These are phyloP conservation scores for Boletus albobrunnescens DNA, from an alignment of 1,284 basidiomycete species.

Conservation along the genomic window DNA sequence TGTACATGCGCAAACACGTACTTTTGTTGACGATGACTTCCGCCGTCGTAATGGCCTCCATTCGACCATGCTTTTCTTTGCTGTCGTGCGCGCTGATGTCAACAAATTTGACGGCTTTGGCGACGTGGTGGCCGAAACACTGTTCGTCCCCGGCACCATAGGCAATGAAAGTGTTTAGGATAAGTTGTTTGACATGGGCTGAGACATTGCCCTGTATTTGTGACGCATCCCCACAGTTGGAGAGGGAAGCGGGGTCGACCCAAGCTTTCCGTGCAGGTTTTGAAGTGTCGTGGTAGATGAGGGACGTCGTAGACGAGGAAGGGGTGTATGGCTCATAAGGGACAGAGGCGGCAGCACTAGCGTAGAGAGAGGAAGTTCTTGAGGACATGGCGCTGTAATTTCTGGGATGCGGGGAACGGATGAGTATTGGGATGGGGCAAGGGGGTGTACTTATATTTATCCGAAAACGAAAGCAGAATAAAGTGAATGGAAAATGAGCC, in stretches of 20 bases:
- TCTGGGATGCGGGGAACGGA: slow-evolving; percentile 1
- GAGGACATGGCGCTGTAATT: slow-evolving; percentile 22
- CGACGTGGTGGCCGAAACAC: slow-evolving; percentile 57
- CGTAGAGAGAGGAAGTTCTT: slow-evolving; percentile 27
- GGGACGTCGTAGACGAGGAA: slow-evolving; percentile 20
- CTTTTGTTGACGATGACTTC: slow-evolving; percentile 60
- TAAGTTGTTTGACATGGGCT: slow-evolving; percentile 57
- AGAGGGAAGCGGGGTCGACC: slow-evolving; percentile 60
- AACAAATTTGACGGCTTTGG: slow-evolving; percentile 54
- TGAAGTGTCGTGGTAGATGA: slow-evolving; percentile 19
- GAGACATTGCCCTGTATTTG: slow-evolving; percentile 59
- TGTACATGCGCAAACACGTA: slow-evolving; percentile 24
- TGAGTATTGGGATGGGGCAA: slow-evolving; percentile 5
- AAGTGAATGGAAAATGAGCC: slow-evolving; percentile 16
- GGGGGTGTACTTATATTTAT: slow-evolving; percentile 28
- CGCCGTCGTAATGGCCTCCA: slow-evolving; percentile 56
- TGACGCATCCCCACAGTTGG: slow-evolving; percentile 50
- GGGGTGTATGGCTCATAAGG: slow-evolving; percentile 29
- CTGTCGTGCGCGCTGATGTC: slow-evolving; percentile 49
- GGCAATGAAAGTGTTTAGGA: slow-evolving; percentile 57
- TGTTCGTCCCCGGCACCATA: slow-evolving; percentile 62
- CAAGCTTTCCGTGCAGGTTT: slow-evolving; percentile 40
- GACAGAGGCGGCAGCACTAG: slow-evolving; percentile 27
- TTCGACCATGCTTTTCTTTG: slow-evolving; percentile 42
- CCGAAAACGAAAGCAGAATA: slow-evolving; percentile 10